A percentile compares a stretch with the other conserved stretches of the same genome.
Conservation (phyloP, 1,139 yeast genomes). For the Meyerozyma elateridarum region DNA sequence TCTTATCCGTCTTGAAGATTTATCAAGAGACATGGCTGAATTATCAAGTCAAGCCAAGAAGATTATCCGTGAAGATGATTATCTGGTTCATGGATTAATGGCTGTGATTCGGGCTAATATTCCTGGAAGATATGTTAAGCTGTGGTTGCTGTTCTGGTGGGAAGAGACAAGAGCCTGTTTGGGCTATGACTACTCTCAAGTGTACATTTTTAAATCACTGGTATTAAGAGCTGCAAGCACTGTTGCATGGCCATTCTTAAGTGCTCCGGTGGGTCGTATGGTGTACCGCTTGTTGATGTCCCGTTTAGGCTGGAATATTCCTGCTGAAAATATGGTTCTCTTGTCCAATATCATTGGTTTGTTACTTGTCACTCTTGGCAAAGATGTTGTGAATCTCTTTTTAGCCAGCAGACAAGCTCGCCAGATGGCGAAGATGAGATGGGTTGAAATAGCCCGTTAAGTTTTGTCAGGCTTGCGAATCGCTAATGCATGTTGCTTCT, state of each 20-base stretch:
- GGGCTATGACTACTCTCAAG: slow-evolving; percentile 30
- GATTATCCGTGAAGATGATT: slow-evolving; percentile 4
- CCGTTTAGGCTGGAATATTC: slow-evolving; percentile 16
- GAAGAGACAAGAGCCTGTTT: slow-evolving; percentile 31
- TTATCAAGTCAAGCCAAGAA: not conserved
- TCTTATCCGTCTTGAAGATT: slow-evolving; percentile 24
- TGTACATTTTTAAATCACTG: slow-evolving; percentile 21
- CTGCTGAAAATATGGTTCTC: slow-evolving; percentile 38
- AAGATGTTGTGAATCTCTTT: slow-evolving; percentile 34
- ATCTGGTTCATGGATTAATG: slow-evolving; percentile 11
- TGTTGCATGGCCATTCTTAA: slow-evolving; percentile 36
- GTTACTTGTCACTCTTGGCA: slow-evolving; percentile 28
- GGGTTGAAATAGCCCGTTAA: too few species aligned
- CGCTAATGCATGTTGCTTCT: slow-evolving; percentile 1
- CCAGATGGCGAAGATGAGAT: slow-evolving; percentile 22
- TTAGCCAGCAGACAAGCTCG: slow-evolving; percentile 26
- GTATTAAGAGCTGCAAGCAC: slow-evolving; percentile 31
- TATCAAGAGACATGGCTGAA: slow-evolving; percentile 6
- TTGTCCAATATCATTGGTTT: slow-evolving; percentile 45
- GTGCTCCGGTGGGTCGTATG: slow-evolving; percentile 30
- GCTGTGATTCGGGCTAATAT: slow-evolving; percentile 1
- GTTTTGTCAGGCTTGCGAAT: too few species aligned
- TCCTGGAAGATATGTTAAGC: not conserved
- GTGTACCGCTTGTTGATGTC: slow-evolving; percentile 14
- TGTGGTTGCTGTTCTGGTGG: slow-evolving; percentile 10